Base-by-base conservation (phyloP, 2,329 filamentous ascomycete genomes). In the Leptographium flavum region DNA sequence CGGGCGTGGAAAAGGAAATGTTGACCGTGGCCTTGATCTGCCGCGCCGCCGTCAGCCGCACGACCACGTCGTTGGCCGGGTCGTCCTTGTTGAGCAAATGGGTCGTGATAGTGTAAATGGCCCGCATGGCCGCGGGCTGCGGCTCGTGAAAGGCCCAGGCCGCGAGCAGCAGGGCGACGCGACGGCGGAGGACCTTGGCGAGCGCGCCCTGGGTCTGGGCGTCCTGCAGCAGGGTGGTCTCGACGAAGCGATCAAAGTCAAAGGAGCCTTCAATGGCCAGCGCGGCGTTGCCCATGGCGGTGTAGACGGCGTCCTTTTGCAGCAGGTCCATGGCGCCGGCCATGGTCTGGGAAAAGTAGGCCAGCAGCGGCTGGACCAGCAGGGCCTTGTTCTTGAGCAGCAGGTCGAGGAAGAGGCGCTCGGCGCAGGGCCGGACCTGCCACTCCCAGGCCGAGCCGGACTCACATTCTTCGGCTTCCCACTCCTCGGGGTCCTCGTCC, bases 401-500 rank as follows among this genome's bases (percentile, higher is more conserved):
- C 17, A 98, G 74, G 55, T 95, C 88, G 53, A 95, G 71, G 62
- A 96, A 94, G 14, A 98, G 71, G 61, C 88, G 93, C 62, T 98
- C 92, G 0, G 92, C 82, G 58, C 90, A 96, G 3, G 88, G 86
- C 28, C 90, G 79, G 44, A 96, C 81, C 47, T 90, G 85, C 67
- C 88, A 95, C 56, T 96, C 87, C 73, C 84, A 96, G 2, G 83
- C 85, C 53, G 87, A 84, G 31, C 83, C 80, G 48, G 85, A 77
- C 49, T 81, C 83, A 56, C 93, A 87, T 65, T 95, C 87, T 55
- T 82, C 79, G 52, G 84, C 81, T 60, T 95, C 90, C 88, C 92
- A 98, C 45, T 93, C 87, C 60, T 98, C 87, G 0, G 90, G 87
- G 47, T 94, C 87, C 57, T 93, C 83, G 58, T 93, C 83, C 92